Evolutionary conservation across 352 stramenopile species (phyloP), one percentile per base, ranked within the genome.

Genomic region (Globisporangium apiculatum): DNA sequence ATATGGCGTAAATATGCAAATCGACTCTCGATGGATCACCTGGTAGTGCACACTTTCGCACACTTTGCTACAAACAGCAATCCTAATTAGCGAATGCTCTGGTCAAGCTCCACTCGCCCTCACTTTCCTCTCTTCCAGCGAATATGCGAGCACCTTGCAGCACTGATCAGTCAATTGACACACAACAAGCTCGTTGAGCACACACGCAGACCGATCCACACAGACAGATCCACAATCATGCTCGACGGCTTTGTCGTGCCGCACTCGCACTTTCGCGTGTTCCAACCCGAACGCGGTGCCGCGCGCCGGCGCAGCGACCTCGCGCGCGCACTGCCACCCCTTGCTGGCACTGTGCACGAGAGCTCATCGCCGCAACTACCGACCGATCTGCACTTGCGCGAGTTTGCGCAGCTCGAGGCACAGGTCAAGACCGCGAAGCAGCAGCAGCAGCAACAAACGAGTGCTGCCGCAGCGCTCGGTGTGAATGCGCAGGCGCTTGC

Each of bases 321-420:
- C 4, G 8, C 14, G 5, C 45, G 45, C 45, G 15, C 45, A 17
- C 45, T 49, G 5, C n/a, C 2, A 9, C 4, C 45, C 3, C 45
- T 49, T 14, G 0, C n/a, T 4, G n/a, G 45, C n/a, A 1, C 7
- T 43, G 40, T 1, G 7, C 11, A 31, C 15, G 45, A 49, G 59
- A 69, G 37, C 17, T 2, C 24, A 31, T 31, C 24, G 24, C 24
- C 24, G 24, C 4, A 4, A 57, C 60, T 49, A 9, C 60, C 72
- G 7, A 79, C 75, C 4, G 72, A 86, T 43, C 71, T 76, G 51
- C 75, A 86, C 55, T 53, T 86, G 62, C 57, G 75, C 46, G 72
- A 86, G 55, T 80, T 86, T 46, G 64, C 69, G 43, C 72, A 82
- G 57, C 67, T 86, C n/a, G 75, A 86, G 56, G 75, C 72, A 37